These are phyloP conservation scores for Penicillium egyptiacum DNA, from an alignment of 495 filamentous ascomycete genomes.

Conservation along the genomic window DNA sequence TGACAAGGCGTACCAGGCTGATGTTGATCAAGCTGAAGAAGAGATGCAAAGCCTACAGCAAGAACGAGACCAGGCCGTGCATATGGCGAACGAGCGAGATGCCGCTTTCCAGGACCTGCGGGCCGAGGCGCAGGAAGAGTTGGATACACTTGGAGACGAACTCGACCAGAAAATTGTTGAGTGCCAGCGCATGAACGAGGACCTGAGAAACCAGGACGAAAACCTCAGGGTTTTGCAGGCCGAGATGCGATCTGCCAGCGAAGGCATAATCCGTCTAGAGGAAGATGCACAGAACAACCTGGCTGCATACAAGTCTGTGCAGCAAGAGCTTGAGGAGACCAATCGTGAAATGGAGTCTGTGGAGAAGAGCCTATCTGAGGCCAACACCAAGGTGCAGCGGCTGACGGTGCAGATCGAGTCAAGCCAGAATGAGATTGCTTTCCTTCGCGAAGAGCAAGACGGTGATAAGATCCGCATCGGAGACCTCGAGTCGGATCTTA, in stretches of 20 bases:
- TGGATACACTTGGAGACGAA: constrained; percentile 79
- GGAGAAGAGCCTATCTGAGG: constrained; percentile 71
- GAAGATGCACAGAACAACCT: constrained; percentile 73
- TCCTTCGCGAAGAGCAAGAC: constrained; percentile 96
- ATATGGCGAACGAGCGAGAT: constrained; percentile 75
- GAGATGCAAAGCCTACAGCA: constrained; percentile 79
- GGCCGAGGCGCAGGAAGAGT: constrained; percentile 78
- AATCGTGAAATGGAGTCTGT: constrained; percentile 76
- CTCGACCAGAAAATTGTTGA: constrained; percentile 71
- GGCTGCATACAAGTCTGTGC: constrained; percentile 68
- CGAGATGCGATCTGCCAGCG: constrained; percentile 88
- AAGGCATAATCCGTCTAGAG: constrained; percentile 79
- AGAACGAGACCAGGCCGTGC: constrained; percentile 83
- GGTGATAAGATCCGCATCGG: constrained; percentile 97
- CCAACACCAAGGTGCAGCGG: constrained; percentile 80
- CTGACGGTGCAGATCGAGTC: constrained; percentile 90
- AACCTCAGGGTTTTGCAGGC: constrained; percentile 81
- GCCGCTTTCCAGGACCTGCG: constrained; percentile 74
- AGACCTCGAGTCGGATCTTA: constrained; percentile 78
- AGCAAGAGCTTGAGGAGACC: constrained; percentile 71
- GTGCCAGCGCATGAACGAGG: constrained; percentile 67
- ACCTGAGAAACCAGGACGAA: constrained; percentile 56
- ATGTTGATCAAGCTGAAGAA: constrained; percentile 71
- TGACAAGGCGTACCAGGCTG: constrained; percentile 67
- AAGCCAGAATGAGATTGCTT: constrained; percentile 87